Base-by-base conservation (phyloP, 2,329 filamentous ascomycete genomes). In the Didymosphaeria variabile region DNA sequence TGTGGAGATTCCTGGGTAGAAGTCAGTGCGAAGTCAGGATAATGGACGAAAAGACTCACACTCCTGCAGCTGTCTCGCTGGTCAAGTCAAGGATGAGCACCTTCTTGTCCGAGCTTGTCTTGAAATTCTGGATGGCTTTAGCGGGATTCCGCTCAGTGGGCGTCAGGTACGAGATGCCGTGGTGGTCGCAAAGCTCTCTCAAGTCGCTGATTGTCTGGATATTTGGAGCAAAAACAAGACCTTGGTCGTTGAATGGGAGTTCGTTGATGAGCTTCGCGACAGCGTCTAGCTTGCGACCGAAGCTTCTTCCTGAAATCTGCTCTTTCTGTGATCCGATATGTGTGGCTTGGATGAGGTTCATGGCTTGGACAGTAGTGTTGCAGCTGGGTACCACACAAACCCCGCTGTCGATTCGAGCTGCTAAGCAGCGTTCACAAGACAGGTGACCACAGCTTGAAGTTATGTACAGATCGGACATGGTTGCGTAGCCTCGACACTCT, bases 11-110 rank as follows among this genome's bases (percentile, higher is more conserved):
- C 10, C 85, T 87, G 36, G 26, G 29, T 44, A 17, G 2, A 13
- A 36, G 13, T 34, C 10, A 54, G 12, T 31, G 38, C 63, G 21
- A 64, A 60, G 45, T 19, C 15, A 6, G 40, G 9, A 32, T 5
- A 42, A 10, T 26, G 7, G 15, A 12, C 21, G 13, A 2, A 5
- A 38, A 9, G 17, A 81, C 84, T 83, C 79, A 87, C 85, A 85
- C 74, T 55, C 89, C 89, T 34, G 88, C 83, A 2, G 88, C 86
- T 56, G 85, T 84, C 36, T 85, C 85, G 63, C 83, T 82, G 1
- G 82, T 82, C 2, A 88, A 77, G 59, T 87, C 84, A 32, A 91
- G 76, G 17, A 91, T 77, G 5, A 90, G 76, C 0, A 87, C 85
- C 55, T 82, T 85, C 32, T 72, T 76, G 64, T 45, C n/a, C 9